Base-by-base conservation (phyloP, 192 early-diverging fungal species). In the Radiomyces spectabilis region DNA sequence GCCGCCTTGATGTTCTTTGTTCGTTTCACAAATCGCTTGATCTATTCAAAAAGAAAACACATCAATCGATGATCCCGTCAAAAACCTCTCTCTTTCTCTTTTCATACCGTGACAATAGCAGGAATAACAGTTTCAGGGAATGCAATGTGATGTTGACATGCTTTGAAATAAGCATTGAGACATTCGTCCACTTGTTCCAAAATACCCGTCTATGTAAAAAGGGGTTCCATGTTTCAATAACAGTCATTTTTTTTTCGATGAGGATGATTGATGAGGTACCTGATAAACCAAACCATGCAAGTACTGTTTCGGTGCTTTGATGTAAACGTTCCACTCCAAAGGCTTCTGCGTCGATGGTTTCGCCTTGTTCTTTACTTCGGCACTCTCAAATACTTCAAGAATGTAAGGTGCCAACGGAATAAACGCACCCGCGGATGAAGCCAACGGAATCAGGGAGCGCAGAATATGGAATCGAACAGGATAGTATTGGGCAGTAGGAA, bases 61-160 rank as follows among this genome's bases (percentile, higher is more conserved):
- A 2, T 49, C 8, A 16, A 4, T 24, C 3, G 34, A 18, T 53
- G 35, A 54, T 8, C 8, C 10, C 12, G 9, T 13, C 37, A 43
- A 10, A 10, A 2, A 30, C 1, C 22, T 39, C 21, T 30, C 25
- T 16, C 4, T 10, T 24, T 18, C n/a, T 12, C 15, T 24, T n/a
- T 4, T 55, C 63, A 46, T 59, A 82, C 72, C 50, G 86, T 82
- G 16, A 95, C 68, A 45, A 94, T 78, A 5, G 85, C 90, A 3
- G 95, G 94, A 29, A 93, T 86, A 25, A 74, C 80, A 67, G 94
- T 74, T 66, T 99, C 97, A 9, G 97, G 95, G 81, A 99, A 99
- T 5, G 89, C 81, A 54, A 99, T 92, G 30, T 84, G 86, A 19
- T 75, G 71, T 21, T 83, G 82, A 54, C 80, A 85, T 16, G 79